These are phyloP conservation scores for Dendryphion nanum DNA, from an alignment of 2,329 filamentous ascomycete species.

Conservation along the genomic window DNA sequence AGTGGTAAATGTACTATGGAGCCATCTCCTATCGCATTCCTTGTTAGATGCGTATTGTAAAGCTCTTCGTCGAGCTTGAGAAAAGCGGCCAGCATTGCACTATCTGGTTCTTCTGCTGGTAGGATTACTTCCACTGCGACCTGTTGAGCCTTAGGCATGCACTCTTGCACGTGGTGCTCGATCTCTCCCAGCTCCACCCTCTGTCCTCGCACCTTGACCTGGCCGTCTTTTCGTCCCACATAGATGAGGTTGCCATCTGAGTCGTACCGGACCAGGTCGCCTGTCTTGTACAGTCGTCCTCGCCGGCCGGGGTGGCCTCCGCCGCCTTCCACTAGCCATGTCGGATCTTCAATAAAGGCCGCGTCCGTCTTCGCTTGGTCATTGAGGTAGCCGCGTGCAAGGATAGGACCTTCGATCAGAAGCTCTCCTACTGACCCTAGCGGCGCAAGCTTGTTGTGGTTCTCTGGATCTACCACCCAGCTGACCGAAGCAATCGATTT, in stretches of 20 bases:
- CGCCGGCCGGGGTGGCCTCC: too few relatives aligned
- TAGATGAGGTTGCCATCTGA: slow-evolving; percentile 6
- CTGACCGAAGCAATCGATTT: too few relatives aligned
- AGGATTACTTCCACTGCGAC: too few relatives aligned
- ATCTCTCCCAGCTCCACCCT: slow-evolving; percentile 13
- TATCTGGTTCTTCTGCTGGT: too few relatives aligned
- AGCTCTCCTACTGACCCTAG: slow-evolving; percentile 7
- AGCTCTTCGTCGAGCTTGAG: slow-evolving; percentile 1
- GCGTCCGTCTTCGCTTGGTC: slow-evolving; percentile 18
- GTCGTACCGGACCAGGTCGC: slow-evolving; percentile 4
- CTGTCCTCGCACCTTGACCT: slow-evolving; percentile 14
- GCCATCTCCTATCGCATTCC: too few relatives aligned
- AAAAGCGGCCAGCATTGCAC: background rate
- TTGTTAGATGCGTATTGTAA: background rate
- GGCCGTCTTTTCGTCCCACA: slow-evolving; percentile 9
- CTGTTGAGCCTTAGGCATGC: too few relatives aligned
- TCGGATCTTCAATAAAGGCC: slow-evolving; percentile 25
- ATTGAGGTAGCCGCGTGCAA: slow-evolving; percentile 20
- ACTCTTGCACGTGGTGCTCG: slow-evolving; percentile 5
- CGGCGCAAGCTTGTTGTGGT: slow-evolving; percentile 16
- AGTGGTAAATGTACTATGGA: too few relatives aligned
- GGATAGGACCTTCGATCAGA: slow-evolving; percentile 18
- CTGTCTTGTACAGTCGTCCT: slow-evolving; percentile 13
- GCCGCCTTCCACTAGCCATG: slow-evolving; percentile 3
- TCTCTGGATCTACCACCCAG: slow-evolving; percentile 36